Evolutionary conservation across 495 filamentous ascomycete species (phyloP).

Genomic region (Penicillium waksmanii): DNA sequence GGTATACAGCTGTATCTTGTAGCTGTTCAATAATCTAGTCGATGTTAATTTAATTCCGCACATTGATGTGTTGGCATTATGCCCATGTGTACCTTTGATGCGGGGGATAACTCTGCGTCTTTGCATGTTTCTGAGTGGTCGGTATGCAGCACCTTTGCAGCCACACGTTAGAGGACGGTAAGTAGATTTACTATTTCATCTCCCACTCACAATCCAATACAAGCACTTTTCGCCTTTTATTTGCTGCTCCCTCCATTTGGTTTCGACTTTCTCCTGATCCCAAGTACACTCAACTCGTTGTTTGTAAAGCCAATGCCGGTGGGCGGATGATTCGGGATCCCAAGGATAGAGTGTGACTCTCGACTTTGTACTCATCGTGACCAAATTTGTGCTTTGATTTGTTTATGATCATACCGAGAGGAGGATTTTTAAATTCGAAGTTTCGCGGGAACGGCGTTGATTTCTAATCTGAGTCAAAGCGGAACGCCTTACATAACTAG

Average conservation of each 20-base stretch:
- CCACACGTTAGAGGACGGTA: too few species aligned
- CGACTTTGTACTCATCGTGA: conserved; percentile 30
- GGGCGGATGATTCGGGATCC: conserved; percentile 23
- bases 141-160: conserved; percentile 13
- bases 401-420: neutral
- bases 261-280: conserved; percentile 27
- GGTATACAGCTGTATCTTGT: conserved; percentile 26
- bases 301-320: conserved; percentile 17
- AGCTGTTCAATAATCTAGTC: conserved; percentile 14
- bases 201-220: conserved; percentile 34
- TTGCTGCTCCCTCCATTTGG: conserved; percentile 24
- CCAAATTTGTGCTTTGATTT: neutral
- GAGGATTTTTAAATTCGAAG: neutral
- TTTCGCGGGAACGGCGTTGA: neutral
- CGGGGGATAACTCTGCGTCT: neutral
- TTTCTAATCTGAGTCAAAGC: conserved; percentile 5
- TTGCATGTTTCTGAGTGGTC: conserved; percentile 14
- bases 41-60: conserved; percentile 1
- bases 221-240: conserved; percentile 28
- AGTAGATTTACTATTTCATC: too few species aligned
- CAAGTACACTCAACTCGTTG: conserved; percentile 31
- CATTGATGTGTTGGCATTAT: neutral
- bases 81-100: neutral
- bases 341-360: conserved; percentile 27
- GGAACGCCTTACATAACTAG: neutral